phyloP scores from a whole-genome alignment of 23 red algal genomes.

The Gracilaria vermiculophylla region DNA sequence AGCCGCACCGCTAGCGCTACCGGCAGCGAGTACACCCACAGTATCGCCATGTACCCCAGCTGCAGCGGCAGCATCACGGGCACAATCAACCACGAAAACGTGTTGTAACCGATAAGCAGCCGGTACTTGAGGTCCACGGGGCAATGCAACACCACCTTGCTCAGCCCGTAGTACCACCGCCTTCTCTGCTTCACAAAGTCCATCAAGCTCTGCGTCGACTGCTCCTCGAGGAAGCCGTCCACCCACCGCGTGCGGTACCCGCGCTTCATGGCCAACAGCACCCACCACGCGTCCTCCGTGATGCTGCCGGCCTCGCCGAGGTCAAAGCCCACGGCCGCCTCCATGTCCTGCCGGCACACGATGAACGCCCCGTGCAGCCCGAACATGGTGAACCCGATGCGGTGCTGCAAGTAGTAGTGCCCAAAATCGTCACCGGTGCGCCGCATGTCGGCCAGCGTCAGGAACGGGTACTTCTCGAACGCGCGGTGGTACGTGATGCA shows the following conservation, averaged over 20 bases:
- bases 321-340: constrained; percentile 42
- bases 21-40: constrained; percentile 1
- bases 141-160: constrained; percentile 28
- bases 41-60: constrained; percentile 8
- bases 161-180: constrained; percentile 42
- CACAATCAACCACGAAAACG: constrained; percentile 28
- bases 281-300: constrained; percentile 60
- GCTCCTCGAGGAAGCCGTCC: constrained; percentile 27
- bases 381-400: constrained; percentile 30
- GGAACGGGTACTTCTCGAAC: constrained; percentile 22
- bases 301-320: constrained; percentile 34
- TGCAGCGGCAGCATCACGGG: constrained; percentile 33
- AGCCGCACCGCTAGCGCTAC: not conserved
- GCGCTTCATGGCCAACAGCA: constrained; percentile 30
- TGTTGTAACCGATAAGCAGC: constrained; percentile 4
- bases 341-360: constrained; percentile 35
- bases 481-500: constrained; percentile 35
- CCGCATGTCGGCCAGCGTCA: constrained; percentile 44
- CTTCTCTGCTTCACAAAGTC: constrained; percentile 53
- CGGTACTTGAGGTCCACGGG: constrained; percentile 12
- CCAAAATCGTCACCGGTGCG: constrained; percentile 55
- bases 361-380: constrained; percentile 52
- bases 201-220: constrained; percentile 30
- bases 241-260: constrained; percentile 43
- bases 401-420: constrained; percentile 27